Conservation (phyloP, 805 yeast species). For the Sporopachydermia lactativora region DNA sequence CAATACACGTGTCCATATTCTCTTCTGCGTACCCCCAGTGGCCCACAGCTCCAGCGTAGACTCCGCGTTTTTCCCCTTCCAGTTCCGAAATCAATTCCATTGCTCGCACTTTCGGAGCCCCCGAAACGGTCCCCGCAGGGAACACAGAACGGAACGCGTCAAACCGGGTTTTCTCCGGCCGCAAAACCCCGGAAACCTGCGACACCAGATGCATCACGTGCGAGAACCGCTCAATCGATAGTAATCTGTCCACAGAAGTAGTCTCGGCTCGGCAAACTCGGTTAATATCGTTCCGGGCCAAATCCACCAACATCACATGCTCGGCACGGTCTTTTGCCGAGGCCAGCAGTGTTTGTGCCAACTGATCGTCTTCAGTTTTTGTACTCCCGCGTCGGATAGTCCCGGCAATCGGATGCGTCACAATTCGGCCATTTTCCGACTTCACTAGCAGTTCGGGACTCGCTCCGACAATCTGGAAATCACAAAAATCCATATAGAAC, state of each 20-base stretch:
- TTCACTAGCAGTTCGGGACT: conserved; percentile 91
- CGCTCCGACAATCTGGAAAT: conserved; percentile 93
- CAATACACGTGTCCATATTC: conserved; percentile 96
- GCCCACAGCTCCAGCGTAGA: conserved; percentile 98
- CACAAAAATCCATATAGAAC: conserved; percentile 83
- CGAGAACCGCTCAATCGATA: conserved; percentile 84
- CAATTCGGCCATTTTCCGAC: conserved; percentile 61
- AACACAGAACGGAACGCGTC: conserved; percentile 96
- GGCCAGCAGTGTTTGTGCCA: conserved; percentile 59
- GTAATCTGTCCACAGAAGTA: conserved; percentile 75
- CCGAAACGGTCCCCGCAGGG: conserved; percentile 98
- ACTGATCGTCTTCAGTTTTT: conserved; percentile 75
- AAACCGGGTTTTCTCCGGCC: conserved; percentile 75
- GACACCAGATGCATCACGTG: conserved; percentile 96
- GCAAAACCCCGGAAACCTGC: conserved; percentile 82
- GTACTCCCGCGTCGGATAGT: conserved; percentile 87
- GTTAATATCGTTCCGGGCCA: conserved; percentile 93
- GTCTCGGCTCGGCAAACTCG: conserved; percentile 82
- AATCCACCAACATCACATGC: conserved; percentile 96
- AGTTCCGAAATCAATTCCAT: conserved; percentile 88
- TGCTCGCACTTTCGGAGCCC: conserved; percentile 96
- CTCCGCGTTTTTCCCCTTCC: conserved; percentile 87
- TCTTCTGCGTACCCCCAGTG: conserved; percentile 94
- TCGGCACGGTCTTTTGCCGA: conserved; percentile 92
- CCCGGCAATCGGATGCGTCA: conserved; percentile 98